These are phyloP conservation scores for Umbilicus rupestris DNA, from an alignment of 164 flowering plant genomes.

Conservation along the genomic window DNA sequence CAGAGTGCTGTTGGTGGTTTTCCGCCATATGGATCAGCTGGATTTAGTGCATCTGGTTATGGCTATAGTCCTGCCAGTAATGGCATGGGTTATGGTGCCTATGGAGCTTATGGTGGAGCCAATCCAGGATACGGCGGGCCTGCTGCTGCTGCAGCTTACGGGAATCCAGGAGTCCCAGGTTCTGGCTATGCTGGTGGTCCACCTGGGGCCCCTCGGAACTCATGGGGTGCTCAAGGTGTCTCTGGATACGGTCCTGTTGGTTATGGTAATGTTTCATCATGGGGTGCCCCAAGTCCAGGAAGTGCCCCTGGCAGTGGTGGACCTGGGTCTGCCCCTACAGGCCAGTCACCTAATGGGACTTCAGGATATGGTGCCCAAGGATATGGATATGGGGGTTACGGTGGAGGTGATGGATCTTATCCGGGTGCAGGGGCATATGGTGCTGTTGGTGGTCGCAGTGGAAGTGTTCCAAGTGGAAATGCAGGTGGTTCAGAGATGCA, in stretches of 20 bases:
- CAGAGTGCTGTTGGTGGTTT: constrained; percentile 63
- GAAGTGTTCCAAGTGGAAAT: constrained; percentile 39
- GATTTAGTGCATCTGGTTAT: constrained; percentile 61
- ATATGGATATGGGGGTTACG: constrained; percentile 77
- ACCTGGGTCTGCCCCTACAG: constrained; percentile 39
- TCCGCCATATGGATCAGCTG: constrained; percentile 67
- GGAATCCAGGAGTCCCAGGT: constrained; percentile 53
- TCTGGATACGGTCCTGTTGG: constrained; percentile 74
- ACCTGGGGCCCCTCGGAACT: constrained; percentile 54
- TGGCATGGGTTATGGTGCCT: constrained; percentile 80
- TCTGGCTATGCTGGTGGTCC: constrained; percentile 67
- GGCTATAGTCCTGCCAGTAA: constrained; percentile 68
- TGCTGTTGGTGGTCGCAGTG: constrained; percentile 49
- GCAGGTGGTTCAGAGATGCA: constrained; percentile 34
- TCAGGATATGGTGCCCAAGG: constrained; percentile 70
- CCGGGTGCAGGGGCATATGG: constrained; percentile 50
- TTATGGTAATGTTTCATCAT: constrained; percentile 48
- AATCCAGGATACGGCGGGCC: constrained; percentile 63
- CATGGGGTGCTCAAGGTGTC: constrained; percentile 65
- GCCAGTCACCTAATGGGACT: constrained; percentile 78
- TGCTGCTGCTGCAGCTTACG: constrained; percentile 49
- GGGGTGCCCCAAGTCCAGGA: constrained; percentile 35
- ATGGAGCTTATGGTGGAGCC: constrained; percentile 65
- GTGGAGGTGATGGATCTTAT: constrained; percentile 67
- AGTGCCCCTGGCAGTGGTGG: constrained; percentile 33